Evolutionary conservation across 2,329 filamentous ascomycete species (phyloP), one percentile per base, ranked within the genome.

Genomic region (Diaporthe batatas): DNA sequence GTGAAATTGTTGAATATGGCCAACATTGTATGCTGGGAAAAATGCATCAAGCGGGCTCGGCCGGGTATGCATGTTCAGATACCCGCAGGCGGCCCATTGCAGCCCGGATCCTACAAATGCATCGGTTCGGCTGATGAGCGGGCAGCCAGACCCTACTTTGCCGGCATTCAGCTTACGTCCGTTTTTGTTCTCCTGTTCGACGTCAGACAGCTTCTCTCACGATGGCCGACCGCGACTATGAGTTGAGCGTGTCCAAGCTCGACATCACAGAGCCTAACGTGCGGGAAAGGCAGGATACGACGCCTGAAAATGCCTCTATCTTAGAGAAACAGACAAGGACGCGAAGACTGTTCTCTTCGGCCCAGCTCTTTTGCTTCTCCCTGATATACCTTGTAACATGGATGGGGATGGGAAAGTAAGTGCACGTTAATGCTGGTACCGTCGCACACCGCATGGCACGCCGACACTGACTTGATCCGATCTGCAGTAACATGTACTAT

Each of bases 21-120:
- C 36, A 39, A 39, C 36, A 39, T 57, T 57, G 32, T 32, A 57
- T 57, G 32, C 32, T 57, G 54, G 54, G 16, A 51, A 51, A 51
- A 23, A 51, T 51, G 49, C 54, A 57, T 57, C 32, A 57, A 57
- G 54, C 32, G 54, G 54, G 54, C 25, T 32, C 51, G 51, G 51
- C 51, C 51, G 51, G 51, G 18, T 54, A 54, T 54, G 51, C 32
- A 54, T 54, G 25, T 32, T 29, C 14, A 54, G 51, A 32, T 54
- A 54, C 51, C 51, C 51, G 51, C 29, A 21, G 51, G 51, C 51
- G 16, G 51, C 29, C 18, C 54, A 25, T 25, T 25, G 49, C 12
- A 51, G 49, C 49, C 49, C 49, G 49, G 49, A 18, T 23, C 49
- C 49, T 51, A 51, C 49, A 51, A 51, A 51, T 51, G n/a, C 49